Evolutionary conservation across 164 flowering plant species (phyloP), one percentile per base, ranked within the genome.

Genomic region (Vitis rupestris): DNA sequence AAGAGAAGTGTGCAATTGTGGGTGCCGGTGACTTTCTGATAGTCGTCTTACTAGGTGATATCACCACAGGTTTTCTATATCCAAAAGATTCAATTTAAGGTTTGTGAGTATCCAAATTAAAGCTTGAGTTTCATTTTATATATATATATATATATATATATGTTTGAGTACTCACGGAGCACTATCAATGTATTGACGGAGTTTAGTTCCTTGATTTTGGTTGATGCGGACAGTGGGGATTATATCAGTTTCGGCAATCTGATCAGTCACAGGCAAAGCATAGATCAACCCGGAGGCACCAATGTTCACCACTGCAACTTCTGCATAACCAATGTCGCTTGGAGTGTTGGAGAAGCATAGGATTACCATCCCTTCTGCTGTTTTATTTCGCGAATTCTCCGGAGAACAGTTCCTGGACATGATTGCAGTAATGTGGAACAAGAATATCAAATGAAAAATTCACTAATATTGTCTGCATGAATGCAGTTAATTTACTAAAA

Each of bases 11-110:
- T 4, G 88, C 85, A 13, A 88, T 86, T 1, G 62, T 37, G 11
- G 96, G 96, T 8, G 96, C 93, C 1, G 86, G 84, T 10, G 79
- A 72, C 50, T 71, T 66, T 47, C 84, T 84, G 23, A 79, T 76
- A 1, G 61, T 59, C 2, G 88, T 84, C 73, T 53, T 78, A 61
- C 80, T 80, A 23, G 90, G 81, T 51, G n/a, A 27, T 59, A 88
- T 75, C 65, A 84, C 74, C 1, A 56, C 51, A 1, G 89, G 84
- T 55, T 91, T 84, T 72, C 69, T 69, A 16, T 19, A 48, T 23
- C 50, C 72, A 54, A 10, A 69, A 14, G 5, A 8, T 60, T 61
- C 37, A 67, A 0, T 49, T 65, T 59, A 75, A 1, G 3, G 6
- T 31, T 31, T 31, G 37, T 31, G 3, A 31, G 37, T 31, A 5